Conservation (phyloP, 2,329 filamentous ascomycete genomes). For the Xylaria hypoxylon region DNA sequence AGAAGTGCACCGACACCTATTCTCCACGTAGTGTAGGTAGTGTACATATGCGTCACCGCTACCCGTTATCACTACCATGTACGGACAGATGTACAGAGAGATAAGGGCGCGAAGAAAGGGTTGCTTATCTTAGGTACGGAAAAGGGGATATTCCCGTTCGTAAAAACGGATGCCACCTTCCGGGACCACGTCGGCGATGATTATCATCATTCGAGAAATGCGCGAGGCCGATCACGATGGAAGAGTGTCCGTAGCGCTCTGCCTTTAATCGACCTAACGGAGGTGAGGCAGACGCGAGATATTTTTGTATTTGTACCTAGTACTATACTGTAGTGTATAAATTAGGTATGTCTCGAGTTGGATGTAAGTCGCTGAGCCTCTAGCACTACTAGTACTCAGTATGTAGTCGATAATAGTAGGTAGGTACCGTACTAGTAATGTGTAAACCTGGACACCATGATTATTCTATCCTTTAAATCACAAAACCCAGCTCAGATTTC, state of each 20-base stretch:
- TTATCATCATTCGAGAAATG: not conserved
- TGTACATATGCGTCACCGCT: constrained; percentile 17
- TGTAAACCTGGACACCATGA: no score
- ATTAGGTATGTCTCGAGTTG: constrained; percentile 1
- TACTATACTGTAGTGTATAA: not conserved
- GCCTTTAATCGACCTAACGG: constrained; percentile 19
- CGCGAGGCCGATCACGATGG: constrained; percentile 11
- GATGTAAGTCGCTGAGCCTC: constrained; percentile 10
- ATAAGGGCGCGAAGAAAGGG: not conserved
- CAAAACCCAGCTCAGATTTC: not conserved
- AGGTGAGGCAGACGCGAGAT: not conserved
- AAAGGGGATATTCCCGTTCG: constrained; percentile 8
- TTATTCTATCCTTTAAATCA: no score
- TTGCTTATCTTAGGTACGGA: not conserved
- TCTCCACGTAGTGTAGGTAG: no score
- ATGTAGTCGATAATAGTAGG: no score
- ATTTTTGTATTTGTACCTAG: not conserved
- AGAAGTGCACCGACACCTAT: constrained; percentile 31
- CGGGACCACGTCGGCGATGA: constrained; percentile 30
- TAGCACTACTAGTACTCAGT: not conserved
- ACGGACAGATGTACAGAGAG: not conserved
- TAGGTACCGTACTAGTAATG: no score
- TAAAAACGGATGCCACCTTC: constrained; percentile 29
- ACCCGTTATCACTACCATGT: not conserved
- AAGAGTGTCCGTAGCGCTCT: constrained; percentile 6